Conservation (phyloP, 768 basidiomycete species). For the Trichaptum fuscoviolaceum region DNA sequence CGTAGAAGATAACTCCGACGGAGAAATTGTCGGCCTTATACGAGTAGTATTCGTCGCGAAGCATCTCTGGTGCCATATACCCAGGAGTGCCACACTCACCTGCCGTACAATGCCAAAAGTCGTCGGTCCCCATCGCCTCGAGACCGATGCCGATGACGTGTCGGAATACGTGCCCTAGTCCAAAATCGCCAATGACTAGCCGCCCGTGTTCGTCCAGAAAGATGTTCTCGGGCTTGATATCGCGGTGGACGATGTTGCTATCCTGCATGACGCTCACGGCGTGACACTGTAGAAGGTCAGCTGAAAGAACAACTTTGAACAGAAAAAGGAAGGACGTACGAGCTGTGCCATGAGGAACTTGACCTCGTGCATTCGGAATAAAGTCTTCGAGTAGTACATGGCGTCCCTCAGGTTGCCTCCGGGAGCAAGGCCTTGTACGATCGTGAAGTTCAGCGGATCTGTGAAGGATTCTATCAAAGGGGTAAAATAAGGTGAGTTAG, state of each 20-base stretch:
- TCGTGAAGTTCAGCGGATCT: background rate
- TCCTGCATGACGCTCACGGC: conserved; percentile 53
- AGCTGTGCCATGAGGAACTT: background rate
- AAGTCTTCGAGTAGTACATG: background rate
- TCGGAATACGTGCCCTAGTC: conserved; percentile 45
- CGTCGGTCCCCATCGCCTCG: background rate
- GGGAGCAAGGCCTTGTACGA: background rate
- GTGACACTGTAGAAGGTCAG: background rate
- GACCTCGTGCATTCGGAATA: background rate
- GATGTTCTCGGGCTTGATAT: conserved; percentile 93
- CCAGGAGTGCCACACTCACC: conserved; percentile 2
- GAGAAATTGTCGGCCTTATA: conserved; percentile 1
- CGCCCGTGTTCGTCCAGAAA: conserved; percentile 78
- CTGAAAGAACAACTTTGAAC: background rate
- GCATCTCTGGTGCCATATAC: conserved; percentile 7
- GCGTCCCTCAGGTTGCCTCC: background rate
- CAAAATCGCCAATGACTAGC: conserved; percentile 94
- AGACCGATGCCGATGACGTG: background rate
- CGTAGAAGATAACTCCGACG: conserved; percentile 4
- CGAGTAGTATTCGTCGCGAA: background rate
- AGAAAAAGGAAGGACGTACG: background rate
- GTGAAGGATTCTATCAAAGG: background rate
- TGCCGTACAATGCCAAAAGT: background rate
- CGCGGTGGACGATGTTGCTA: conserved; percentile 89
- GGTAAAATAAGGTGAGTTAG: background rate